These are phyloP conservation scores for Ganoderma boninense DNA, from an alignment of 1,284 basidiomycete genomes.

Conservation along the genomic window DNA sequence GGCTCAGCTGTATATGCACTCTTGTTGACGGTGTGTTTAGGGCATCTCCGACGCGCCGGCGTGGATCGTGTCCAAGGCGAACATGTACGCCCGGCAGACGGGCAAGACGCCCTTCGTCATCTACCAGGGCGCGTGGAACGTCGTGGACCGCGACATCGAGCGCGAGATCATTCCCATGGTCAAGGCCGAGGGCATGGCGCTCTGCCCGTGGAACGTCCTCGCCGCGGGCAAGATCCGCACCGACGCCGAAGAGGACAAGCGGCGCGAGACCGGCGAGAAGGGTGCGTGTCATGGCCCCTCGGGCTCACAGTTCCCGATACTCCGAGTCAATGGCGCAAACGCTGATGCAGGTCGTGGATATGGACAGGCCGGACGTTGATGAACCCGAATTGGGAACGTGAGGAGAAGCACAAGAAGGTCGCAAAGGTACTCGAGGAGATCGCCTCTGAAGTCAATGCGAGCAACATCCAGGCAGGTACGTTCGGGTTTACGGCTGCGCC, in stretches of 20 bases:
- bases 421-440: slow-evolving; percentile 38
- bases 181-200: slow-evolving; percentile 31
- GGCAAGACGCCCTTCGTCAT: slow-evolving; percentile 62
- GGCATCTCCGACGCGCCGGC: slow-evolving; percentile 57
- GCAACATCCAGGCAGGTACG: slow-evolving; percentile 30
- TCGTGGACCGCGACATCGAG: slow-evolving; percentile 60
- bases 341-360: neutral
- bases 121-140: slow-evolving; percentile 65
- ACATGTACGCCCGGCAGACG: slow-evolving; percentile 57
- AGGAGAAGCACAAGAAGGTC: slow-evolving; percentile 33
- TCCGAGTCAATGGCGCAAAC: too few species aligned
- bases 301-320: neutral
- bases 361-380: neutral
- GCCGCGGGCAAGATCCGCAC: slow-evolving; percentile 42
- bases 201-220: slow-evolving; percentile 45
- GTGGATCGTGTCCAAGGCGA: slow-evolving; percentile 61
- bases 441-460: slow-evolving; percentile 34
- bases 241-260: slow-evolving; percentile 40
- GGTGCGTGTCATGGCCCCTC: neutral
- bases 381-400: slow-evolving; percentile 34
- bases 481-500: neutral
- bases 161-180: slow-evolving; percentile 69
- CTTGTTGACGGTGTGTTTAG: slow-evolving; percentile 34
- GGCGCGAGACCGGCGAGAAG: slow-evolving; percentile 31
- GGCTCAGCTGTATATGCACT: slow-evolving; percentile 31